phyloP scores from a whole-genome alignment of 257 asterid genomes.

The Hygrophila difformis region DNA sequence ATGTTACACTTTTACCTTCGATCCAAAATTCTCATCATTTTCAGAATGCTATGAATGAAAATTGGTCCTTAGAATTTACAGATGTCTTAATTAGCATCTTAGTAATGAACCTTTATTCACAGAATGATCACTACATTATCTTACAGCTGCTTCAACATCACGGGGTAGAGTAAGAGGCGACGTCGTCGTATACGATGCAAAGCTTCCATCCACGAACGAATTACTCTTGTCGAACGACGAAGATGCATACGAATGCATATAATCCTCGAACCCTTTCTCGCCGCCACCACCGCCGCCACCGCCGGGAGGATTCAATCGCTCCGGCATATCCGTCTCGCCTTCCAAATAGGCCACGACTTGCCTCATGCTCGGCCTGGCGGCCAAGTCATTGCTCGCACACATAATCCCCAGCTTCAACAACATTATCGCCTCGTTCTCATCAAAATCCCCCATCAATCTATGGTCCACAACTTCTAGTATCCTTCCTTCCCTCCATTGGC shows the following conservation, averaged over 20 bases:
- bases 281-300: too few species aligned
- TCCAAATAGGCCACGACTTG: conserved; percentile 3
- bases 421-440: conserved; percentile 32
- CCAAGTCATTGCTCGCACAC: conserved; percentile 19
- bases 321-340: conserved; percentile 1
- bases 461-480: conserved; percentile 40
- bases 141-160: conserved; percentile 24
- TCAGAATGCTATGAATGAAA: too few species aligned
- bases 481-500: conserved; percentile 33
- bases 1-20: too few species aligned
- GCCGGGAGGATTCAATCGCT: conserved; percentile 8
- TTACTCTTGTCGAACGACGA: conserved; percentile 30
- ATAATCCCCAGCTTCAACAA: conserved; percentile 47
- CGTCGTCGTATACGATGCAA: conserved; percentile 25
- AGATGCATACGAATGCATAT: conserved; percentile 37
- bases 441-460: conserved; percentile 27
- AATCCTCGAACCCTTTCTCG: conserved; percentile 39
- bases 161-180: conserved; percentile 22
- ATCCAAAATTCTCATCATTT: too few species aligned
- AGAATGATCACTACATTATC: conserved; percentile 18
- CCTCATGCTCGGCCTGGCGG: background rate
- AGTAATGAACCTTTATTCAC: too few species aligned
- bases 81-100: too few species aligned
- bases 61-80: too few species aligned
- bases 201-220: conserved; percentile 28